Conservation (phyloP, 768 basidiomycete genomes). For the Pilatotrama ljubarskyi region DNA sequence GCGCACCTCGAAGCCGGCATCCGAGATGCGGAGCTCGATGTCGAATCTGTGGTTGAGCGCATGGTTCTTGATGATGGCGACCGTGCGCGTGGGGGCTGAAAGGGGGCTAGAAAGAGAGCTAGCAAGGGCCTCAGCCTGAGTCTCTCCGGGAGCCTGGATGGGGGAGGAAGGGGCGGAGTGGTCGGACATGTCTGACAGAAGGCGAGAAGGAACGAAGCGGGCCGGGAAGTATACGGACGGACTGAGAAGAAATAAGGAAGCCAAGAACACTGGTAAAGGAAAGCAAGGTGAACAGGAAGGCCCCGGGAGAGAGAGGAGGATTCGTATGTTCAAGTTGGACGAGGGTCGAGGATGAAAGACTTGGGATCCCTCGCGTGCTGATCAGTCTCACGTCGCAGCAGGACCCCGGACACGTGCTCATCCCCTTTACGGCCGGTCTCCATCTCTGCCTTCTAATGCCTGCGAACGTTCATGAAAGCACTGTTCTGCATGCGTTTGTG, state of each 20-base stretch:
- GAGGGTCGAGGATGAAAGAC: constrained; percentile 7
- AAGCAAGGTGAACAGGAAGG: constrained; percentile 19
- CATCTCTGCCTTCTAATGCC: not conserved
- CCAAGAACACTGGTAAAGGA: constrained; percentile 5
- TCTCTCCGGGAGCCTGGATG: constrained; percentile 15
- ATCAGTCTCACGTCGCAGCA: not conserved
- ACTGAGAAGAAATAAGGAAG: not conserved
- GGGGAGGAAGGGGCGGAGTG: constrained; percentile 15
- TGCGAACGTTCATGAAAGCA: too few species aligned
- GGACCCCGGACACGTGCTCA: constrained; percentile 12
- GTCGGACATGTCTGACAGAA: constrained; percentile 12
- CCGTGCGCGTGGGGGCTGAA: constrained; percentile 51
- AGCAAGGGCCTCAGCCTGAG: not conserved
- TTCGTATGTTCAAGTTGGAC: constrained; percentile 19
- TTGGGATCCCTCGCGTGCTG: not conserved
- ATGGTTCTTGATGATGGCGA: constrained; percentile 84
- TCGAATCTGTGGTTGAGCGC: constrained; percentile 73
- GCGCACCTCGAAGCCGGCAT: constrained; percentile 79
- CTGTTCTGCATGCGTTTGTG: too few species aligned
- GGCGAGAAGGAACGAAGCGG: constrained; percentile 7
- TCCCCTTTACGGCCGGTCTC: not conserved
- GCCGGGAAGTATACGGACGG: constrained; percentile 1
- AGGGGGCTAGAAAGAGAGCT: constrained; percentile 6
- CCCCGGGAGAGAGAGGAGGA: constrained; percentile 11
- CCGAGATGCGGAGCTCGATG: constrained; percentile 76